Conservation (phyloP, 352 stramenopile species). For the Pythium phragmiticola region DNA sequence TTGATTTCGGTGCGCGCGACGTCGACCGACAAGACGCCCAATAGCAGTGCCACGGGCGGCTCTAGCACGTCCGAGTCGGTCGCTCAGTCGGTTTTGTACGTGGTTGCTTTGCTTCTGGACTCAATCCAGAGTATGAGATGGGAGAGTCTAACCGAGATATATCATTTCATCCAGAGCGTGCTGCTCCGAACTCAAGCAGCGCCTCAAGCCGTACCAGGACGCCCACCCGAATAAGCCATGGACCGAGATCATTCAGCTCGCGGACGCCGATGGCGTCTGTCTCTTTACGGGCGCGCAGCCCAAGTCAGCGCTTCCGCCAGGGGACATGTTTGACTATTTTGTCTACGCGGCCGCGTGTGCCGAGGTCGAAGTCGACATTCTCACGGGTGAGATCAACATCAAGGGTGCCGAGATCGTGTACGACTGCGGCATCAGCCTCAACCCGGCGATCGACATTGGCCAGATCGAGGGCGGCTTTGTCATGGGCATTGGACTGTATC, state of each 20-base stretch:
- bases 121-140: neutral
- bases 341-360: constrained; percentile 44
- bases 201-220: constrained; percentile 33
- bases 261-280: constrained; percentile 27
- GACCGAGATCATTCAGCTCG: constrained; percentile 21
- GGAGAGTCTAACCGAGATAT: neutral
- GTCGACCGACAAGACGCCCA: constrained; percentile 50
- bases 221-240: constrained; percentile 26
- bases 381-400: constrained; percentile 55
- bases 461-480: constrained; percentile 65
- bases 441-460: constrained; percentile 53
- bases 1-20: constrained; percentile 47
- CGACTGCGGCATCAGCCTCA: constrained; percentile 53
- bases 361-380: constrained; percentile 54
- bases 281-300: constrained; percentile 33
- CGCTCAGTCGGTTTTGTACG: constrained; percentile 35
- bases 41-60: constrained; percentile 43
- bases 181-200: constrained; percentile 41
- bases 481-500: constrained; percentile 52
- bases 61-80: constrained; percentile 63
- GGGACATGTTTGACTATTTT: constrained; percentile 38
- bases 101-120: neutral
- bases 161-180: constrained; percentile 29
- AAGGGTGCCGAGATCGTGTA: constrained; percentile 42
- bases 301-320: constrained; percentile 1